Base-by-base conservation (phyloP, 148 eudicot species). In the Cornus kousa region DNA sequence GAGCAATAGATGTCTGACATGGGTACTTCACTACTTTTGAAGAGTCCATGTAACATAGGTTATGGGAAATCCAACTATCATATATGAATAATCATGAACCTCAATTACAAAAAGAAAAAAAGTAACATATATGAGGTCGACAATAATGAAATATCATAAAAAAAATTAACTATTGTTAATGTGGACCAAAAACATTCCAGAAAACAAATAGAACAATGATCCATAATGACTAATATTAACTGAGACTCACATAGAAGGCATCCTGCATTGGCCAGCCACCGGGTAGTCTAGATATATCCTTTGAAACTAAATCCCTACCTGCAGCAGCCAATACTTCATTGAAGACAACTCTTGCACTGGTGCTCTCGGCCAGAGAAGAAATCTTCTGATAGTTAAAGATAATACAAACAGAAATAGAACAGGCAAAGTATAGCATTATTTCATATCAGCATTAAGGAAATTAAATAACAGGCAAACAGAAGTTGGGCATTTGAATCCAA, bases 221-320 rank as follows among this genome's bases (percentile, higher is more conserved):
- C 68, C n/a, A 74, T 50, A 77, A 13, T 57, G 35, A 9, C 43
- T 35, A 53, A 64, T 40, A 80, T 68, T 1, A 57, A 17, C 77
- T 7, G 79, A 55, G 60, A 85, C 99, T 89, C 78, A 96, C 99
- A 87, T 89, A 90, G 77, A 96, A 96, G 65, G 93, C 95, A 81
- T 96, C 98, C 83, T 96, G 99, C 90, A 96, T 88, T 74, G 99
- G 94, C 99, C 99, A 96, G 70, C 99, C 99, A 78, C 99, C 99
- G 78, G 91, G 98, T 72, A 96, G 72, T 78, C 99, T 93, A 80
- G 97, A 94, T 84, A 96, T 87, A 87, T 96, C 99, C 85, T 96
- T 96, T 14, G 98, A 93, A 76, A 91, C 89, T 74, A 96, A 91
- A 86, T 96, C 99, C 79, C 89, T 93, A 79, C 88, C 95, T 32